Evolutionary conservation across 768 basidiomycete genomes (phyloP).

Genomic region (Daedaleopsis nitida): DNA sequence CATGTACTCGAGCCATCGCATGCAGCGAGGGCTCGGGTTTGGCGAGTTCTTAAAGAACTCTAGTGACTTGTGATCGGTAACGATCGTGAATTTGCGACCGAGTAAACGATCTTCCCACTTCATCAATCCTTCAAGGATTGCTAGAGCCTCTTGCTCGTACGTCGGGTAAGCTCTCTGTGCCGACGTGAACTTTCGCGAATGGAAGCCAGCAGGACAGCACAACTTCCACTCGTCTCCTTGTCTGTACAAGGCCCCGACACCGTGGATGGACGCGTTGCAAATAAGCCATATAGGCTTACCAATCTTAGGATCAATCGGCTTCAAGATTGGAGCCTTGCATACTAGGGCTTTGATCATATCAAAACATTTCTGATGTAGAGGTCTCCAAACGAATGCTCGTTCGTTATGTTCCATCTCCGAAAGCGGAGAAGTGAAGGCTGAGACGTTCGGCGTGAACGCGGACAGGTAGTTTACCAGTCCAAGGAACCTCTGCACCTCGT

Average conservation of each 20-base stretch:
- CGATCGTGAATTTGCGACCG: slow-evolving; percentile 24
- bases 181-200: slow-evolving; percentile 31
- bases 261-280: slow-evolving; percentile 20
- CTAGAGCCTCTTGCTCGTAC: slow-evolving; percentile 23
- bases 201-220: slow-evolving; percentile 30
- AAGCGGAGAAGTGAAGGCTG: slow-evolving; percentile 35
- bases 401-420: slow-evolving; percentile 32
- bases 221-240: slow-evolving; percentile 30
- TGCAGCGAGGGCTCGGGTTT: slow-evolving; percentile 22
- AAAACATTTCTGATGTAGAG: slow-evolving; percentile 26
- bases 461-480: slow-evolving; percentile 43
- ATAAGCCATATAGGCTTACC: slow-evolving; percentile 27
- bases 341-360: slow-evolving; percentile 21
- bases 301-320: slow-evolving; percentile 15
- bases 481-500: slow-evolving; percentile 42
- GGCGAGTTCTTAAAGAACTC: slow-evolving; percentile 29
- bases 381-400: slow-evolving; percentile 26
- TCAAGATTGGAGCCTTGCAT: slow-evolving; percentile 10
- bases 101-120: slow-evolving; percentile 38
- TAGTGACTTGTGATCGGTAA: slow-evolving; percentile 33
- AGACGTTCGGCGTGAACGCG: slow-evolving; percentile 38
- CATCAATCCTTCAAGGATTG: slow-evolving; percentile 22
- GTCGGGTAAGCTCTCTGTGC: slow-evolving; percentile 28
- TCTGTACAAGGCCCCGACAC: slow-evolving; percentile 25
- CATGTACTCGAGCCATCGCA: slow-evolving; percentile 35